A percentile compares a stretch with the other conserved stretches of the same genome.
phyloP scores from a whole-genome alignment of 441 rosid species.

The Raphanus hybrid region DNA sequence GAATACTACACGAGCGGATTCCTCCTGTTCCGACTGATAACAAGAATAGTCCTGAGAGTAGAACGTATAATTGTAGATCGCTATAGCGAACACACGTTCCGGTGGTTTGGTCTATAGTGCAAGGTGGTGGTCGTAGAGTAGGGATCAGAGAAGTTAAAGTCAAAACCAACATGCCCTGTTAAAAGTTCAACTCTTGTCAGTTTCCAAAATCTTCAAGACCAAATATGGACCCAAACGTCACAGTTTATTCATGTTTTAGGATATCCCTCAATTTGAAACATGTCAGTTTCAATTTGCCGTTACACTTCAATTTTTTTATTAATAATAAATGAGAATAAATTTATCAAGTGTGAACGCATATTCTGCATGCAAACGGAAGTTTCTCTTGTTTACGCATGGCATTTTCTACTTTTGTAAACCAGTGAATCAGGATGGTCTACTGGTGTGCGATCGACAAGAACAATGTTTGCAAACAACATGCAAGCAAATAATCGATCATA shows the following conservation, averaged over 20 bases:
- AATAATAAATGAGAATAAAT: background rate
- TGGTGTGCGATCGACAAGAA: conserved; percentile 15
- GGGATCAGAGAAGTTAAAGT: conserved; percentile 77
- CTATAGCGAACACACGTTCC: conserved; percentile 48
- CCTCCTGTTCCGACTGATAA: conserved; percentile 77
- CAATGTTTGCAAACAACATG: background rate
- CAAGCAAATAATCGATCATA: background rate
- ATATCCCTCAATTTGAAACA: background rate
- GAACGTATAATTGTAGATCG: conserved; percentile 48
- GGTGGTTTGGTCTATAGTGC: conserved; percentile 33
- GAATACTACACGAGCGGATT: conserved; percentile 79
- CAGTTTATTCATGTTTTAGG: conserved; percentile 2
- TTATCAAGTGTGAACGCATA: background rate
- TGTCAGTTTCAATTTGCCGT: conserved; percentile 1
- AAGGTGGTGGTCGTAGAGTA: conserved; percentile 62
- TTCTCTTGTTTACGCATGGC: conserved; percentile 11
- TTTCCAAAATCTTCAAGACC: background rate
- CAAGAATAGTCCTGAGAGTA: conserved; percentile 55
- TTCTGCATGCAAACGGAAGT: conserved; percentile 7
- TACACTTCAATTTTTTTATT: background rate
- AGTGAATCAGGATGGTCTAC: background rate
- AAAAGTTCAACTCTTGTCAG: conserved; percentile 9
- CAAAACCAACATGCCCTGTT: conserved; percentile 69
- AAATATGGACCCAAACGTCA: background rate
- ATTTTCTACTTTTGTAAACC: background rate